Percentiles rank a stretch among this genome's conserved stretches.
Conservation (phyloP, 1,284 basidiomycete genomes). For the Wallemia hederae region DNA sequence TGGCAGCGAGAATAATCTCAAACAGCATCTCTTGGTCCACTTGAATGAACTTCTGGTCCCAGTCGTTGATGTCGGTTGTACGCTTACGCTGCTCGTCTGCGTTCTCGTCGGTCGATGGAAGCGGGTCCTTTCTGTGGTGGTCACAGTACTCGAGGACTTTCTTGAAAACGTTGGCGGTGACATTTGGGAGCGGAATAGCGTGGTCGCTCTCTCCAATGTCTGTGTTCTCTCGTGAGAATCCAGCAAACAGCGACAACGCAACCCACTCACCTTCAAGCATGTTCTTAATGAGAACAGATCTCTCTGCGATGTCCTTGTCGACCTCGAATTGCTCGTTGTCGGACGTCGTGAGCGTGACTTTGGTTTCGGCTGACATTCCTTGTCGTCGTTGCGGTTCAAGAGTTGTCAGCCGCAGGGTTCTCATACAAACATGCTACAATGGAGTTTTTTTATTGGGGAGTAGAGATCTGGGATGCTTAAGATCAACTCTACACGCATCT, state of each 20-base stretch:
- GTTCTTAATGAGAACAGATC: constrained; percentile 90
- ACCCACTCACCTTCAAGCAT: constrained; percentile 71
- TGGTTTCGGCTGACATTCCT: neutral
- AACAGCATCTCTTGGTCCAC: constrained; percentile 36
- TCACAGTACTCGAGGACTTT: constrained; percentile 99
- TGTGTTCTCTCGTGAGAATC: constrained; percentile 14
- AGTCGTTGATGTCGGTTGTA: constrained; percentile 90
- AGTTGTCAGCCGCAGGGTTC: neutral
- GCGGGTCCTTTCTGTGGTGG: constrained; percentile 84
- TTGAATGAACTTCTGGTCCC: constrained; percentile 89
- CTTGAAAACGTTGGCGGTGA: constrained; percentile 80
- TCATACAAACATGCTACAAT: neutral
- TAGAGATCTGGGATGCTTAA: neutral
- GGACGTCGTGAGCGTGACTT: constrained; percentile 19
- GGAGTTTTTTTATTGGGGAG: neutral
- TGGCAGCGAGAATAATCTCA: constrained; percentile 96
- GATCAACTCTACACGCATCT: no score
- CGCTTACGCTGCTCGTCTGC: constrained; percentile 86
- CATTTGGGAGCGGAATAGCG: constrained; percentile 86
- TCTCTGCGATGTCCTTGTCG: constrained; percentile 79
- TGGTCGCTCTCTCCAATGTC: constrained; percentile 78
- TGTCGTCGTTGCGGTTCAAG: neutral
- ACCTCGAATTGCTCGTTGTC: constrained; percentile 87
- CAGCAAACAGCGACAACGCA: neutral
- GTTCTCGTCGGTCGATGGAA: constrained; percentile 46